Percentiles rank a stretch among this genome's conserved stretches.
Conservation (phyloP, 169 alveolate species). For the Babesia sp. region DNA sequence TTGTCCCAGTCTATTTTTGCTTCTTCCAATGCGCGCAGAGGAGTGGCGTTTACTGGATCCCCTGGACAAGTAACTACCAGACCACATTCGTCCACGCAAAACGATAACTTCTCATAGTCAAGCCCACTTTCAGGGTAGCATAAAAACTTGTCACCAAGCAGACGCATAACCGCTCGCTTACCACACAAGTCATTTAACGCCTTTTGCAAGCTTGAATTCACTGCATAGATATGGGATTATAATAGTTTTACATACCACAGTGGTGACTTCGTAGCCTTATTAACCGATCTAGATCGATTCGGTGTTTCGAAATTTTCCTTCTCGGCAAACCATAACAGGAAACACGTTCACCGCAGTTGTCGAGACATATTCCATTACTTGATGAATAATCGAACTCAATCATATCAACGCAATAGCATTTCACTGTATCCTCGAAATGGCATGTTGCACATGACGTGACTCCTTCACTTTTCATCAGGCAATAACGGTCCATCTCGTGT, state of each 20-base stretch:
- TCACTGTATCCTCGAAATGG: neutral
- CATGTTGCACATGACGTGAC: slow-evolving; percentile 17
- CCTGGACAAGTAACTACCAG: slow-evolving; percentile 13
- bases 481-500: slow-evolving; percentile 10
- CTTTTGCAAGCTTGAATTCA: slow-evolving; percentile 28
- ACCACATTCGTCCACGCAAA: slow-evolving; percentile 59
- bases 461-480: neutral
- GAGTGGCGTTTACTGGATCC: neutral
- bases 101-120: neutral
- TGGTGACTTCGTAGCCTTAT: neutral
- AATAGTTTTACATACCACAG: slow-evolving; percentile 1
- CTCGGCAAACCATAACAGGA: neutral
- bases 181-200: slow-evolving; percentile 35
- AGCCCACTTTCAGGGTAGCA: slow-evolving; percentile 10
- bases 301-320: neutral
- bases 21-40: neutral
- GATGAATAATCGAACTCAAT: slow-evolving; percentile 20
- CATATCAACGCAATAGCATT: slow-evolving; percentile 37
- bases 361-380: neutral
- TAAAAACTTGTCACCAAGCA: neutral
- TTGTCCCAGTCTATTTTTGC: slow-evolving; percentile 20
- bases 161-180: slow-evolving; percentile 16
- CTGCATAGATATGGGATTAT: neutral
- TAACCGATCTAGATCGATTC: too few relatives aligned
- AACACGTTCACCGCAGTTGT: slow-evolving; percentile 36